Evolutionary conservation across 768 basidiomycete genomes (phyloP).

Genomic region (Boletus pseudopeckii): DNA sequence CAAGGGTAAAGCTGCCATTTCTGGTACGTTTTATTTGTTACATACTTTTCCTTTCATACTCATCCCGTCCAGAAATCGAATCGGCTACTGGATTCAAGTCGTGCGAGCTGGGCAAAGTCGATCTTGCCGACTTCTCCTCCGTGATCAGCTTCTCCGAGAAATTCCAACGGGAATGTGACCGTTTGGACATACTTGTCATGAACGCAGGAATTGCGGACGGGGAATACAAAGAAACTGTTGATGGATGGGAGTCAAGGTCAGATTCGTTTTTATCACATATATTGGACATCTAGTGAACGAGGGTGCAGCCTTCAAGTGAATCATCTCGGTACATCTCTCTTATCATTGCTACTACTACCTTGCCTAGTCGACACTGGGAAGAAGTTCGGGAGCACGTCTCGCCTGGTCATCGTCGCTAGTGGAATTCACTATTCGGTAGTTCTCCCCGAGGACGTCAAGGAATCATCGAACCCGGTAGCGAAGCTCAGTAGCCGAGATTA

Average conservation of each 20-base stretch:
- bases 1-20: conserved; percentile 21
- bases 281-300: not conserved
- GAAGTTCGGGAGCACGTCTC: conserved; percentile 18
- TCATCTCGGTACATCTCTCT: conserved; percentile 30
- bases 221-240: conserved; percentile 27
- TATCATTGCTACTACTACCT: conserved; percentile 34
- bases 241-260: conserved; percentile 47
- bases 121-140: conserved; percentile 18
- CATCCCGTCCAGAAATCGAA: conserved; percentile 17
- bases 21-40: conserved; percentile 11
- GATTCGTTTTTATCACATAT: not conserved
- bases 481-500: conserved; percentile 23
- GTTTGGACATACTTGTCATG: conserved; percentile 36
- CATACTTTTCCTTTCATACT: not conserved
- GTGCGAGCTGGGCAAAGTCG: conserved; percentile 12
- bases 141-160: conserved; percentile 10
- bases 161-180: conserved; percentile 4
- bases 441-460: conserved; percentile 20
- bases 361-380: conserved; percentile 24
- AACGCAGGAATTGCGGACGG: conserved; percentile 34
- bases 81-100: conserved; percentile 26
- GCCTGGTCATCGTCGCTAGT: conserved; percentile 34
- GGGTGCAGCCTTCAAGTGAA: conserved; percentile 35
- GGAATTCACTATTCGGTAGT: conserved; percentile 20
- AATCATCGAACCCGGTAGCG: conserved; percentile 20